Evolutionary conservation across 2,329 filamentous ascomycete genomes (phyloP).

Genomic region (Fusarium odoratissimum): DNA sequence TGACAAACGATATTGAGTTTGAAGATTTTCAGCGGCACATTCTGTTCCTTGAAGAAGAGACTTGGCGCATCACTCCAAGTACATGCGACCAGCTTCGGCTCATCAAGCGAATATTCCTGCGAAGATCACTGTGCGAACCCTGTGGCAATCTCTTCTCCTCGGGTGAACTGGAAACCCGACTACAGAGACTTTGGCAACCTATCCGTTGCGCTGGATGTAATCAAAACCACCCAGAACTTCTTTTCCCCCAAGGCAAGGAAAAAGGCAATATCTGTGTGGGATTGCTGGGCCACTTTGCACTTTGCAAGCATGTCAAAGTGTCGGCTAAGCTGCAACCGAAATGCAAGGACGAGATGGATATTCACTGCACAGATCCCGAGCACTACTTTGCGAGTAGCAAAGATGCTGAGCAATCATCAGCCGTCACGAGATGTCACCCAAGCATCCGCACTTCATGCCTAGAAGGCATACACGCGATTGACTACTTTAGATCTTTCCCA

Average conservation of each 20-base stretch:
- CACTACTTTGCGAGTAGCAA: background rate
- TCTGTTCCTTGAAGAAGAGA: no score
- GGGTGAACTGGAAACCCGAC: background rate
- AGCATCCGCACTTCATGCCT: rapidly evolving
- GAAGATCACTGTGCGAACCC: background rate
- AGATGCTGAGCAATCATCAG: rapidly evolving
- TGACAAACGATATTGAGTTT: background rate
- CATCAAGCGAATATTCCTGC: background rate
- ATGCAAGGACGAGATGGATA: rapidly evolving
- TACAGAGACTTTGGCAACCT: background rate
- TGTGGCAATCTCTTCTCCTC: background rate
- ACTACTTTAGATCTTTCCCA: rapidly evolving
- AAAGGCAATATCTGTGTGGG: background rate
- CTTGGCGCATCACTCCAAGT: rapidly evolving
- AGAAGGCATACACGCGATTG: rapidly evolving
- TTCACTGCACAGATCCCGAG: background rate
- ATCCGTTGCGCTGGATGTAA: background rate
- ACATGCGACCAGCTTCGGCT: background rate
- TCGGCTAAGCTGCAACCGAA: rapidly evolving
- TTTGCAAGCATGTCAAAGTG: background rate
- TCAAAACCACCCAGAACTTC: background rate
- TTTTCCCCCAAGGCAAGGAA: background rate
- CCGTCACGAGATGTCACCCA: rapidly evolving
- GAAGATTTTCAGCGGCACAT: background rate
- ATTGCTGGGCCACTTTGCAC: background rate